These are phyloP conservation scores for Penicillium aurantiogriseum DNA, from an alignment of 2,329 filamentous ascomycete genomes.

Conservation along the genomic window DNA sequence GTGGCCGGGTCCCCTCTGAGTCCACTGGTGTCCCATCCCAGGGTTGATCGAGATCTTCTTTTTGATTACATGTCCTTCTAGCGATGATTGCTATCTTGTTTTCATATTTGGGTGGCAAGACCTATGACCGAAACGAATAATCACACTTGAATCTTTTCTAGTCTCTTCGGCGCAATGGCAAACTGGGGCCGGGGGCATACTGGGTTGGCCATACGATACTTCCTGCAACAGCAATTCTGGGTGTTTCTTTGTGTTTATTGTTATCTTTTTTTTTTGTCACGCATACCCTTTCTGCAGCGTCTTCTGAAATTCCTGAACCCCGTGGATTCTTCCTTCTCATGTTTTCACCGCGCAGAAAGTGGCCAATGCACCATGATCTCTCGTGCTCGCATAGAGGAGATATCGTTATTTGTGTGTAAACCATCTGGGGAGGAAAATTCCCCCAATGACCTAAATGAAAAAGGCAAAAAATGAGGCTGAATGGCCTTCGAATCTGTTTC, in stretches of 20 bases:
- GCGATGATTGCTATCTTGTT: conserved; percentile 21
- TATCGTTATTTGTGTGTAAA: conserved; percentile 15
- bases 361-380: conserved; percentile 2
- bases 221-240: conserved; percentile 21
- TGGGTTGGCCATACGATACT: conserved; percentile 25
- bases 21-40: conserved; percentile 40
- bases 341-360: conserved; percentile 8
- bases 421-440: conserved; percentile 13
- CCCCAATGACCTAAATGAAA: conserved; percentile 18
- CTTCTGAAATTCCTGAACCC: conserved; percentile 19
- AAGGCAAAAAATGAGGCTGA: conserved; percentile 24
- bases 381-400: conserved; percentile 4
- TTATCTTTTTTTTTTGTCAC: conserved; percentile 11
- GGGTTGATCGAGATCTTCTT: conserved; percentile 23
- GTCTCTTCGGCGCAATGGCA: conserved; percentile 28
- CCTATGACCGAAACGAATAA: conserved; percentile 27
- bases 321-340: conserved; percentile 12
- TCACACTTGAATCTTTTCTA: conserved; percentile 22
- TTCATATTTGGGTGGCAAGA: conserved; percentile 24
- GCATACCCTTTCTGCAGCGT: conserved; percentile 26
- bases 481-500: conserved; percentile 11
- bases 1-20: conserved; percentile 40
- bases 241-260: conserved; percentile 20
- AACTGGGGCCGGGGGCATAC: conserved; percentile 22
- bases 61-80: conserved; percentile 16